Base-by-base conservation (phyloP, 2,329 filamentous ascomycete species). In the Pyricularia sp. region DNA sequence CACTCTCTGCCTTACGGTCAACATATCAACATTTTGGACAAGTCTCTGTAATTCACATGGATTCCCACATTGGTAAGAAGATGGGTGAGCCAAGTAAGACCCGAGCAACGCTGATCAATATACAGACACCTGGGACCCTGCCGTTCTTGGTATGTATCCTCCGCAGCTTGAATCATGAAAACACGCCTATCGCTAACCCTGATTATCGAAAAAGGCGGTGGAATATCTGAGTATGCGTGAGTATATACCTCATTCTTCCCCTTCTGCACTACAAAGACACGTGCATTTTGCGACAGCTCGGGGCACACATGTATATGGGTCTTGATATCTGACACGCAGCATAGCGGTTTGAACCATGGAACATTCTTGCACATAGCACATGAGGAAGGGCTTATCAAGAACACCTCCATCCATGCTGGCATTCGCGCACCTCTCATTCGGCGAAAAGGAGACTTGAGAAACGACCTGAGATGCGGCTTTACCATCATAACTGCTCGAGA, bases 51-150 rank as follows among this genome's bases (percentile, higher is more conserved):
- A 76, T 88, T 33, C 86, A 88, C 70, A 87, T 88, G 69, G 85
- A 88, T 68, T 84, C 69, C 13, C 87, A 62, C 57, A 65, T 65
- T 22, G 22, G 30, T 40, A 60, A 65, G 62, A 40, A 1, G 10
- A n/a, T 44, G 13, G 5, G 22, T 28, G 13, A 31, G 12, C 35
- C 31, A 7, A 40, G 2, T 7, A n/a, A n/a, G n/a, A 16, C 24
- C 13, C 35, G 5, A n/a, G 12, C 40, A 12, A 2, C 5, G 65
- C 68, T 71, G 59, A 49, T 13, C 4, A 3, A 33, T 1, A 3
- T 2, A 8, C 28, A 81, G 83, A 91, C 72, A 91, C 88, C 0
- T 91, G 88, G 88, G 84, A 90, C 71, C 88, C 89, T 0, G 80
- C 80, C 0, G 80, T 84, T 0, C 70, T 85, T 3, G 81, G 79